phyloP scores from a whole-genome alignment of 306 rosid genomes.

The Trifolium subterraneum region DNA sequence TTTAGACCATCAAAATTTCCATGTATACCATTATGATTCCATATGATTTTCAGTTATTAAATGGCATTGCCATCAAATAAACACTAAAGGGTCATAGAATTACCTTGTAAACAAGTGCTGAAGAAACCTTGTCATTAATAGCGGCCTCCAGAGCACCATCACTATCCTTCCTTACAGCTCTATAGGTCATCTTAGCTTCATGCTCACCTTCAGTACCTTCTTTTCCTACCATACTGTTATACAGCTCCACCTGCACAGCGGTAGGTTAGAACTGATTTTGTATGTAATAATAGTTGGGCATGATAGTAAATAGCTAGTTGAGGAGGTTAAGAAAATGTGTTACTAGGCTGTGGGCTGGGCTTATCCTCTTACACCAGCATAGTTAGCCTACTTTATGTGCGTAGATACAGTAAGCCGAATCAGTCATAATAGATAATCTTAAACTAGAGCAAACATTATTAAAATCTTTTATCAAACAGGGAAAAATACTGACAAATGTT shows the following conservation, averaged over 20 bases:
- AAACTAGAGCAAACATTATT: neutral
- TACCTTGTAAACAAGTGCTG: slow-evolving; percentile 57
- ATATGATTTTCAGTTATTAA: slow-evolving; percentile 28
- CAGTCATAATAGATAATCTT: slow-evolving; percentile 14
- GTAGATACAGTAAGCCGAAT: neutral
- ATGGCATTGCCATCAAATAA: slow-evolving; percentile 6
- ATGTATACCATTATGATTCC: too few species aligned
- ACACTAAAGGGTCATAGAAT: slow-evolving; percentile 31
- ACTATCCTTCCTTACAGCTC: slow-evolving; percentile 56
- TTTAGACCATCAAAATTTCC: too few species aligned
- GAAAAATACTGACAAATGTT: too few species aligned
- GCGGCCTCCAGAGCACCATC: slow-evolving; percentile 43
- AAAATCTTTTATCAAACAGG: too few species aligned
- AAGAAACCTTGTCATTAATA: slow-evolving; percentile 50
- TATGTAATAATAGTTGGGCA: too few species aligned
- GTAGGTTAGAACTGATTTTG: too few species aligned
- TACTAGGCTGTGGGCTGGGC: too few species aligned
- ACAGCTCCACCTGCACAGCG: slow-evolving; percentile 56
- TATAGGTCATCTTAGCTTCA: slow-evolving; percentile 49
- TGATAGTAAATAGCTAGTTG: too few species aligned
- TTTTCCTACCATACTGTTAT: slow-evolving; percentile 59
- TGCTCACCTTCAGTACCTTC: slow-evolving; percentile 52
- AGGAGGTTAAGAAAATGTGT: too few species aligned
- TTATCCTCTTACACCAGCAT: too few species aligned
- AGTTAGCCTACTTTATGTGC: too few species aligned